Evolutionary conservation across 1,139 yeast genomes (phyloP).

Genomic region (Yamadazyma mexicana): DNA sequence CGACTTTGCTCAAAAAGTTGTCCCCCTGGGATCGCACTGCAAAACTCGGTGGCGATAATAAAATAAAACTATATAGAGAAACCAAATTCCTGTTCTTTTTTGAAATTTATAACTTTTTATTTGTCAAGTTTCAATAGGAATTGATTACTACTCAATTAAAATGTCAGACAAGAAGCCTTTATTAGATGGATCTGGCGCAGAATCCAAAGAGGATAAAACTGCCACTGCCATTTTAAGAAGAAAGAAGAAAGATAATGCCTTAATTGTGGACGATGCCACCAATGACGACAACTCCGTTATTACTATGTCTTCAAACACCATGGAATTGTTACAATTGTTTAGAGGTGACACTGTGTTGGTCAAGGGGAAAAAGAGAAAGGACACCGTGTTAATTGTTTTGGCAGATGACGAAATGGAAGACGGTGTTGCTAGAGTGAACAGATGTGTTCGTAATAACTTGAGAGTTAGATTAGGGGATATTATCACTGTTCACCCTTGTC

Average conservation of each 20-base stretch:
- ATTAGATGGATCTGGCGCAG: slow-evolving; percentile 48
- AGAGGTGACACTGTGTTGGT: slow-evolving; percentile 97
- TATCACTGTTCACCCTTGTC: slow-evolving; percentile 90
- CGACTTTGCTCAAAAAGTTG: no score
- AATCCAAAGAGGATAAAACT: slow-evolving; percentile 70
- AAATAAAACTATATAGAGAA: background rate
- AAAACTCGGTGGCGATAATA: slow-evolving; percentile 12
- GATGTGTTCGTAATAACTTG: slow-evolving; percentile 94
- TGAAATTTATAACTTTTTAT: background rate
- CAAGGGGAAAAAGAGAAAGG: slow-evolving; percentile 97
- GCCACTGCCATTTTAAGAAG: slow-evolving; percentile 97
- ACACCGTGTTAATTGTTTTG: slow-evolving; percentile 93
- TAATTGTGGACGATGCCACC: slow-evolving; percentile 94
- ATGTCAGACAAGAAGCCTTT: slow-evolving; percentile 33
- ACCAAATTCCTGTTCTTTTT: background rate
- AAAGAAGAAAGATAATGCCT: slow-evolving; percentile 95
- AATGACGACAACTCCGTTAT: slow-evolving; percentile 97
- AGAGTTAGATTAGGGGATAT: slow-evolving; percentile 94
- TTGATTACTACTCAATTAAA: background rate
- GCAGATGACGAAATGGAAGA: slow-evolving; percentile 97
- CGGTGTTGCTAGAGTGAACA: slow-evolving; percentile 90
- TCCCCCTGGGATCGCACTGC: background rate
- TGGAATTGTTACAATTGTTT: slow-evolving; percentile 93
- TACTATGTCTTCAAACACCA: slow-evolving; percentile 90
- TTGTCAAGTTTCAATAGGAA: background rate